Conservation (phyloP, 768 basidiomycete genomes). For the Udeniomyces megalosporus region DNA sequence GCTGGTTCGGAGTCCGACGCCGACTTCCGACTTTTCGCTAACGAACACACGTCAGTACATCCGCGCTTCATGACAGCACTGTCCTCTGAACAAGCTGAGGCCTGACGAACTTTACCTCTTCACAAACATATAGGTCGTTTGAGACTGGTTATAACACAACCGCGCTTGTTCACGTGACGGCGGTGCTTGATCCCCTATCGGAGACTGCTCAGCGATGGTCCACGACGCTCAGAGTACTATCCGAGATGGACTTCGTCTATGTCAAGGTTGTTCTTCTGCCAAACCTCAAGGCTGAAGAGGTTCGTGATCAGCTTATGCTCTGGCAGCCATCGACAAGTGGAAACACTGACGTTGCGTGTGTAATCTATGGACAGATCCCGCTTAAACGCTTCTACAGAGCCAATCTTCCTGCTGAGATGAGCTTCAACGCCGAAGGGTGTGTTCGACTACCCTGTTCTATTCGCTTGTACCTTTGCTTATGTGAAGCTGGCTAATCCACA, state of each 20-base stretch:
- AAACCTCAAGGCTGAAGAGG: conserved; percentile 43
- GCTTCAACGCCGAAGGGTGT: conserved; percentile 58
- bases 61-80: not conserved
- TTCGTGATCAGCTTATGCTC: conserved; percentile 29
- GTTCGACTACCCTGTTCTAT: conserved; percentile 19
- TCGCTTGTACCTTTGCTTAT: not conserved
- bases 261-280: conserved; percentile 73
- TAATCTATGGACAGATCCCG: too few species aligned
- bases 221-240: conserved; percentile 38
- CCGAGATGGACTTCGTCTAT: conserved; percentile 28
- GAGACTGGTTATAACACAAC: conserved; percentile 49
- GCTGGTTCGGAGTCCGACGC: too few species aligned
- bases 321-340: too few species aligned
- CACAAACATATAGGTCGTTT: conserved; percentile 60
- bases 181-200: conserved; percentile 70
- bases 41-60: conserved; percentile 46
- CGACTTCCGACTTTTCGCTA: too few species aligned
- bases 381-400: conserved; percentile 86
- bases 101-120: too few species aligned
- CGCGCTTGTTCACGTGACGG: conserved; percentile 52
- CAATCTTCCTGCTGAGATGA: conserved; percentile 41
- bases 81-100: not conserved
- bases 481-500: not conserved
- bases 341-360: too few species aligned
- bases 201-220: conserved; percentile 76